A percentile compares a stretch with the other conserved stretches of the same genome.
phyloP scores from a whole-genome alignment of 2,329 filamentous ascomycete genomes.

The Neonectria coccinea region DNA sequence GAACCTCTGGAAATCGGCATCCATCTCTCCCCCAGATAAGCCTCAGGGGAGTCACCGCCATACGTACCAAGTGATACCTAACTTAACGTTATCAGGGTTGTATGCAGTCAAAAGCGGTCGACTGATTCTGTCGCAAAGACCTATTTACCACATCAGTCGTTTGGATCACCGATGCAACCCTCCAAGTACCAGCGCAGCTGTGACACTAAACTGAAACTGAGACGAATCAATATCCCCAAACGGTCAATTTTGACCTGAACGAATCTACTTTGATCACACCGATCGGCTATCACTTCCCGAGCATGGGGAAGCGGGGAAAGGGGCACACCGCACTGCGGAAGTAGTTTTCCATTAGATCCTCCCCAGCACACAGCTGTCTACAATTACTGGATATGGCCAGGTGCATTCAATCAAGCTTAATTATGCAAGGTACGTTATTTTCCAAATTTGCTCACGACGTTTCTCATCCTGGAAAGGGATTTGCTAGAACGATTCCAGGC shows the following conservation, averaged over 20 bases:
- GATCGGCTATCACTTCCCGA: not conserved
- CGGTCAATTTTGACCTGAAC: not conserved
- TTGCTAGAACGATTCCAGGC: not conserved
- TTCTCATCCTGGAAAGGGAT: not conserved
- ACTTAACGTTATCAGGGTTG: too few species aligned
- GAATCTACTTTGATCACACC: not conserved
- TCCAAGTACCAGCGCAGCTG: too few species aligned
- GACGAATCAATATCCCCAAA: not conserved
- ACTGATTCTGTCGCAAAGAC: too few species aligned
- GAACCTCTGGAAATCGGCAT: not conserved
- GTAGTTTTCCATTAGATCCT: not conserved
- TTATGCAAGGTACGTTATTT: not conserved
- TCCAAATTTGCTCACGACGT: not conserved
- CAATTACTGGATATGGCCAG: not conserved
- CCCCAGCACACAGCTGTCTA: not conserved
- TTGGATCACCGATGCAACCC: not conserved
- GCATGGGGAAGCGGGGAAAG: conserved; percentile 1
- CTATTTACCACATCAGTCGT: too few species aligned
- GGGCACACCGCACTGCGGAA: not conserved
- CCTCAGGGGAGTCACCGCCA: too few species aligned
- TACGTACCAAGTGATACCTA: too few species aligned
- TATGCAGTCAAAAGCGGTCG: too few species aligned
- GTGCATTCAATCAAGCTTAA: conserved; percentile 5
- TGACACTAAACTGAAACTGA: not conserved
- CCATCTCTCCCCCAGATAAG: not conserved